Conservation (phyloP, 495 filamentous ascomycete species). For the Margaritispora aquatica region DNA sequence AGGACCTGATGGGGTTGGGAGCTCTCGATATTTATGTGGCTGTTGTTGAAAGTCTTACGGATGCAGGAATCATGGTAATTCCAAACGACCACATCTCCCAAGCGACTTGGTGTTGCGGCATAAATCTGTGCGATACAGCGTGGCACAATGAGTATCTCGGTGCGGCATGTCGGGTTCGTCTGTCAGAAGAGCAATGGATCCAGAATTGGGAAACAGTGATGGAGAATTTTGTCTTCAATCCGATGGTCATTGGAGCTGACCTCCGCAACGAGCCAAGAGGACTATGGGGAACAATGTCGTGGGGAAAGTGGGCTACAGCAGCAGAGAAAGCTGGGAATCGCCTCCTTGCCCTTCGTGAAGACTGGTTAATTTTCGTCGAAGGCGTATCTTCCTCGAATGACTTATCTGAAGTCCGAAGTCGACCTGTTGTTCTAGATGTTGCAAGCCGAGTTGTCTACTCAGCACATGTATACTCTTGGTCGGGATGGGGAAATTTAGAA, state of each 20-base stretch:
- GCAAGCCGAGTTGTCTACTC: slow-evolving; percentile 51
- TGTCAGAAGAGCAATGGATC: slow-evolving; percentile 54
- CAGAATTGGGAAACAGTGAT: slow-evolving; percentile 54
- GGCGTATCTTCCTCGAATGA: slow-evolving; percentile 56
- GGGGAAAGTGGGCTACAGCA: slow-evolving; percentile 50
- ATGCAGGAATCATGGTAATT: slow-evolving; percentile 50
- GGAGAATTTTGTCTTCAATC: slow-evolving; percentile 41
- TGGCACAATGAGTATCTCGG: slow-evolving; percentile 53
- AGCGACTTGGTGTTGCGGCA: slow-evolving; percentile 55
- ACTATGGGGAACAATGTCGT: slow-evolving; percentile 56
- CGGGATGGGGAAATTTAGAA: slow-evolving; percentile 49
- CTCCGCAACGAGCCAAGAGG: slow-evolving; percentile 56
- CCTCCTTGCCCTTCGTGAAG: slow-evolving; percentile 44
- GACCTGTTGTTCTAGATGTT: slow-evolving; percentile 47
- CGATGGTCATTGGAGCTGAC: slow-evolving; percentile 51
- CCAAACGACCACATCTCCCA: slow-evolving; percentile 58
- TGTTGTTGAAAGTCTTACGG: slow-evolving; percentile 47
- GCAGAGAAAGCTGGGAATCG: slow-evolving; percentile 49
- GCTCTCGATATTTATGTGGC: slow-evolving; percentile 50
- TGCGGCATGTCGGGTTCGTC: slow-evolving; percentile 43
- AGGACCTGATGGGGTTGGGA: slow-evolving; percentile 41
- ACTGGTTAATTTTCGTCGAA: slow-evolving; percentile 58
- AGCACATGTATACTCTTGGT: slow-evolving; percentile 56
- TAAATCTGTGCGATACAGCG: slow-evolving; percentile 51
- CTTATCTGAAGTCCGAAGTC: slow-evolving; percentile 37